phyloP scores from a whole-genome alignment of 768 basidiomycete genomes.

The Boletus pseudopeckii region DNA sequence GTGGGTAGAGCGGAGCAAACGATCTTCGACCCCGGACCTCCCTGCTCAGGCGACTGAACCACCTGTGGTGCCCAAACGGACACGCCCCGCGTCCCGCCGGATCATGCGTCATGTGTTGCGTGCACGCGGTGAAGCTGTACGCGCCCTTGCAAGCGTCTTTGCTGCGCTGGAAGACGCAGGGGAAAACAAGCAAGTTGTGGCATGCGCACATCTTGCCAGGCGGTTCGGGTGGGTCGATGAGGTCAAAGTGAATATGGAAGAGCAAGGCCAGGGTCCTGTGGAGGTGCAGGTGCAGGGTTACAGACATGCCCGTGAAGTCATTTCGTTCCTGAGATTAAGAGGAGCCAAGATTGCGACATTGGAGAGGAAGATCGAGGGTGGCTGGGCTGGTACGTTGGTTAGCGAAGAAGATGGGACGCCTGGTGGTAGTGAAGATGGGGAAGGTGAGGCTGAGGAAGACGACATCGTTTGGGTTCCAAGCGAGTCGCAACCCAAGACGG shows the following conservation, averaged over 20 bases:
- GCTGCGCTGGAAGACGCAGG: slow-evolving; percentile 54
- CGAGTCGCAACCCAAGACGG: slow-evolving; percentile 8
- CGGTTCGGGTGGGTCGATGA: slow-evolving; percentile 41
- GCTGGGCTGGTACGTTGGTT: slow-evolving; percentile 64
- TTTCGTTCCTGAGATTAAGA: slow-evolving; percentile 60
- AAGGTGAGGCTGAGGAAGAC: slow-evolving; percentile 28
- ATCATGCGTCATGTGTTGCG: slow-evolving; percentile 88
- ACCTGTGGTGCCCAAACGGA: slow-evolving; percentile 30
- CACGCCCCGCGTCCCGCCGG: slow-evolving; percentile 69
- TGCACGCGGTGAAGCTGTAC: slow-evolving; percentile 79
- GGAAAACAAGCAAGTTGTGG: slow-evolving; percentile 45
- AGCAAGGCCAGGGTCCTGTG: slow-evolving; percentile 25
- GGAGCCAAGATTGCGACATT: slow-evolving; percentile 69
- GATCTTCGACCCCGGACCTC: slow-evolving; percentile 25
- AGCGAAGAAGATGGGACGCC: slow-evolving; percentile 46
- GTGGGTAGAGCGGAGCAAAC: slow-evolving; percentile 59
- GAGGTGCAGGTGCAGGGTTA: slow-evolving; percentile 42
- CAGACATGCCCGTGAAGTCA: slow-evolving; percentile 68
- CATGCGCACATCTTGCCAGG: slow-evolving; percentile 47
- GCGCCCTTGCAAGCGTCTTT: slow-evolving; percentile 70
- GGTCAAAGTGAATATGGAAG: slow-evolving; percentile 16
- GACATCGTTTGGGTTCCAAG: slow-evolving; percentile 33
- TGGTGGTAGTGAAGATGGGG: slow-evolving; percentile 20
- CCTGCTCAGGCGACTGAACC: slow-evolving; percentile 36
- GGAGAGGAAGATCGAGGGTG: slow-evolving; percentile 46